Percentiles rank a stretch among this genome's conserved stretches.
Conservation (phyloP, 225 moss, liverwort and hornwort species). For the Straminergon stramineum region DNA sequence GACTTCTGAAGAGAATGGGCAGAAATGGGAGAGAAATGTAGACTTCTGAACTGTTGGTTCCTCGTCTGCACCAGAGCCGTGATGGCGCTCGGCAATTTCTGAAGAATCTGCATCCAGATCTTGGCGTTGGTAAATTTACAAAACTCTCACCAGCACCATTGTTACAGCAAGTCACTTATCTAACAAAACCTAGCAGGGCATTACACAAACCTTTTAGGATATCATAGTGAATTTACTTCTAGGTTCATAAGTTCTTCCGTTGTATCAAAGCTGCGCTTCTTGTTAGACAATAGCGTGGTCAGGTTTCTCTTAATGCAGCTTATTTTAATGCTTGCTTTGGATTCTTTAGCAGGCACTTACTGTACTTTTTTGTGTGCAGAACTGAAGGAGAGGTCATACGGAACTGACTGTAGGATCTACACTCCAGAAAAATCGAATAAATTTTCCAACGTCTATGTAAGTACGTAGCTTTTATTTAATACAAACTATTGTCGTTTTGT, state of each 20-base stretch:
- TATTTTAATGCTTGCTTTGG: background rate
- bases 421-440: slow-evolving; percentile 87
- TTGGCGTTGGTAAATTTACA: slow-evolving; percentile 65
- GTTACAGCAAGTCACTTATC: background rate
- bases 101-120: slow-evolving; percentile 81
- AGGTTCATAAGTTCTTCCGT: background rate
- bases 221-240: background rate
- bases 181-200: background rate
- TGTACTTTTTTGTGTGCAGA: slow-evolving; percentile 37
- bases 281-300: background rate
- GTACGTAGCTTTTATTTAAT: background rate
- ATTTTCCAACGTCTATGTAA: slow-evolving; percentile 80
- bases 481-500: background rate
- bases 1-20: background rate
- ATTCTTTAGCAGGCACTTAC: background rate
- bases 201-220: background rate
- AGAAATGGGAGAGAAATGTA: background rate
- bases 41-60: background rate
- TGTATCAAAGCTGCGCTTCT: background rate
- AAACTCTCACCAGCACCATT: background rate
- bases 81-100: slow-evolving; percentile 80
- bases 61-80: slow-evolving; percentile 49
- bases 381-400: slow-evolving; percentile 84
- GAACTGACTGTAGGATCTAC: slow-evolving; percentile 90
- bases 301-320: background rate